Conservation (phyloP, 306 rosid species). For the Cucurbita argyrosperma region DNA sequence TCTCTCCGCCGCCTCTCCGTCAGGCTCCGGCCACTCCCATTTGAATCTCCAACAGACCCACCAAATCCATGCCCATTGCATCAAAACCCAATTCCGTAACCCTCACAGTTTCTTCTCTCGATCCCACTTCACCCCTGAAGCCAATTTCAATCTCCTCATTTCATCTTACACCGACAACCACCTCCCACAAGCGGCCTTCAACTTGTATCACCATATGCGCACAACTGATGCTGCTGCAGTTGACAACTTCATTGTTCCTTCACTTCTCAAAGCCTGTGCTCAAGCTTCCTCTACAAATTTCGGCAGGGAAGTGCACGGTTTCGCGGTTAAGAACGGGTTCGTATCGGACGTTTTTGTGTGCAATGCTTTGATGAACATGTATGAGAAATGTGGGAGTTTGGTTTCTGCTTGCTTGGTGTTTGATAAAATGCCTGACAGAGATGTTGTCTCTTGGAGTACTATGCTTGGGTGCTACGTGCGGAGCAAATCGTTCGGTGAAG, state of each 20-base stretch:
- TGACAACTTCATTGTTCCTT: conserved; percentile 47
- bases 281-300: conserved; percentile 11
- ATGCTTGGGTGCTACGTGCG: conserved; percentile 35
- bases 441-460: conserved; percentile 57
- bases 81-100: conserved; percentile 30
- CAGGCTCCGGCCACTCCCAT: not conserved
- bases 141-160: conserved; percentile 41
- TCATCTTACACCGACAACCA: conserved; percentile 41
- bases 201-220: conserved; percentile 36
- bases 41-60: conserved; percentile 26
- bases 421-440: conserved; percentile 34
- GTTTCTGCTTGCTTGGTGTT: conserved; percentile 26
- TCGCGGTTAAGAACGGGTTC: conserved; percentile 33
- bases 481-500: conserved; percentile 28
- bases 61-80: conserved; percentile 45
- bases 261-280: conserved; percentile 55
- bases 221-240: conserved; percentile 16
- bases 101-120: conserved; percentile 18
- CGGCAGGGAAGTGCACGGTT: conserved; percentile 49
- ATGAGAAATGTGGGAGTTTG: conserved; percentile 28
- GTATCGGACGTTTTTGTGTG: conserved; percentile 27
- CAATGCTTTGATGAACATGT: conserved; percentile 54
- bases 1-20: not conserved
- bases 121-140: conserved; percentile 21
- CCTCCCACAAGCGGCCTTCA: conserved; percentile 21